phyloP scores from a whole-genome alignment of 2,329 filamentous ascomycete genomes.

The Fusarium decemcellulare region DNA sequence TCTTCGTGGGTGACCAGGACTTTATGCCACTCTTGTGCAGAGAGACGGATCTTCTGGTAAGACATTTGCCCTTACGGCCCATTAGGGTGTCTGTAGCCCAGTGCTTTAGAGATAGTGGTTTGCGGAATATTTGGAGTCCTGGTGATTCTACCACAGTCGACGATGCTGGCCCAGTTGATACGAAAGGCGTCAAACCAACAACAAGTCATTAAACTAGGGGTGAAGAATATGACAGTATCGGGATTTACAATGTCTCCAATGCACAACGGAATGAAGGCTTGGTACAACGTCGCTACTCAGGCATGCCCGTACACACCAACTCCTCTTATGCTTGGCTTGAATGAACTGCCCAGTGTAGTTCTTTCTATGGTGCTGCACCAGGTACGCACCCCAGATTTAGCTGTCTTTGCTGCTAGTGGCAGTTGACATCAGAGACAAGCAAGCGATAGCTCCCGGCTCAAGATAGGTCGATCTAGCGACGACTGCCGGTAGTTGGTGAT shows the following conservation, averaged over 20 bases:
- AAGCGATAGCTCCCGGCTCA: background rate
- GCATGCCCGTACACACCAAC: background rate
- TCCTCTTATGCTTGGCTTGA: background rate
- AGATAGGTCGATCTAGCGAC: conserved; percentile 5
- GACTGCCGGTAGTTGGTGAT: conserved; percentile 30
- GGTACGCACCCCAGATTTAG: background rate
- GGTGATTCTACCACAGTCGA: background rate
- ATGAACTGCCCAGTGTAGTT: background rate
- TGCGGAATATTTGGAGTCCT: background rate
- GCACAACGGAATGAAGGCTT: conserved; percentile 1
- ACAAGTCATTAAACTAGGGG: too few relatives aligned
- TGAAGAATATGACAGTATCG: conserved; percentile 4
- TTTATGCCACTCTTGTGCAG: too few relatives aligned
- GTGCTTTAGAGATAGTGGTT: too few relatives aligned
- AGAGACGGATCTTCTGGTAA: too few relatives aligned
- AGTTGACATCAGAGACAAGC: background rate
- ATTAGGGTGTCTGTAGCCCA: too few relatives aligned
- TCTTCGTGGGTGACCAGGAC: too few relatives aligned
- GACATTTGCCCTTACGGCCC: too few relatives aligned
- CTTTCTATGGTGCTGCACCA: background rate
- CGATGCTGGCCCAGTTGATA: background rate
- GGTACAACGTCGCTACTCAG: background rate
- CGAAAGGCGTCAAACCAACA: background rate
- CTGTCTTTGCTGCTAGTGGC: background rate
- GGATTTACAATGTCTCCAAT: background rate